Conservation (phyloP, 2,329 filamentous ascomycete species). For the Tolypocladium ovalisporum region DNA sequence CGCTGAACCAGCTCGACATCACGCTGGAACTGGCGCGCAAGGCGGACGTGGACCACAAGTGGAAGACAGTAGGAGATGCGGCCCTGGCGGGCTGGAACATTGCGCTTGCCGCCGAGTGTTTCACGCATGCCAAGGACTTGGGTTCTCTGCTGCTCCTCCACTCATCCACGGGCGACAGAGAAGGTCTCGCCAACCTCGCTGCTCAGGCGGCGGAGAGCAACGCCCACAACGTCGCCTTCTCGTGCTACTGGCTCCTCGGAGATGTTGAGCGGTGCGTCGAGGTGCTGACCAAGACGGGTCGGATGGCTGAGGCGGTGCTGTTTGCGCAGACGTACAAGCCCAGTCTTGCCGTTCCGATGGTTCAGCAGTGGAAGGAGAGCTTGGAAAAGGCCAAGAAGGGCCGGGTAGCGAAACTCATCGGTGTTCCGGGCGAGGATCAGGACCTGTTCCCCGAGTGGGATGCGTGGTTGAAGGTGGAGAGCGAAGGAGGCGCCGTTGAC, state of each 20-base stretch:
- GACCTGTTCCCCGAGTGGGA: slow-evolving; percentile 97
- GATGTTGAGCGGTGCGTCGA: slow-evolving; percentile 75
- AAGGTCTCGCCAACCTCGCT: slow-evolving; percentile 63
- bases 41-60: slow-evolving; percentile 89
- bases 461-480: slow-evolving; percentile 73
- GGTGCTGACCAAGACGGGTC: slow-evolving; percentile 66
- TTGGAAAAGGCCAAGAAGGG: slow-evolving; percentile 78
- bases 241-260: slow-evolving; percentile 75
- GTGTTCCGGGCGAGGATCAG: slow-evolving; percentile 68
- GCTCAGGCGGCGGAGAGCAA: slow-evolving; percentile 64
- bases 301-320: slow-evolving; percentile 75
- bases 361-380: slow-evolving; percentile 68
- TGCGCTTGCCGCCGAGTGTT: slow-evolving; percentile 82
- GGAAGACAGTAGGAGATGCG: slow-evolving; percentile 93
- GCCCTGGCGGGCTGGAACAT: slow-evolving; percentile 83
- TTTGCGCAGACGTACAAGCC: slow-evolving; percentile 96
- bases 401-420: slow-evolving; percentile 74
- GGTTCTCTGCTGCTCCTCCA: slow-evolving; percentile 82
- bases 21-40: slow-evolving; percentile 74
- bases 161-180: slow-evolving; percentile 70
- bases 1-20: slow-evolving; percentile 72
- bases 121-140: slow-evolving; percentile 79
- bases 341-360: slow-evolving; percentile 56
- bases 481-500: slow-evolving; percentile 43
- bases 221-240: slow-evolving; percentile 88